A percentile compares a stretch with the other conserved stretches of the same genome.
These are phyloP conservation scores for Lachancea fermentati DNA, from an alignment of 805 yeast genomes.

Conservation along the genomic window DNA sequence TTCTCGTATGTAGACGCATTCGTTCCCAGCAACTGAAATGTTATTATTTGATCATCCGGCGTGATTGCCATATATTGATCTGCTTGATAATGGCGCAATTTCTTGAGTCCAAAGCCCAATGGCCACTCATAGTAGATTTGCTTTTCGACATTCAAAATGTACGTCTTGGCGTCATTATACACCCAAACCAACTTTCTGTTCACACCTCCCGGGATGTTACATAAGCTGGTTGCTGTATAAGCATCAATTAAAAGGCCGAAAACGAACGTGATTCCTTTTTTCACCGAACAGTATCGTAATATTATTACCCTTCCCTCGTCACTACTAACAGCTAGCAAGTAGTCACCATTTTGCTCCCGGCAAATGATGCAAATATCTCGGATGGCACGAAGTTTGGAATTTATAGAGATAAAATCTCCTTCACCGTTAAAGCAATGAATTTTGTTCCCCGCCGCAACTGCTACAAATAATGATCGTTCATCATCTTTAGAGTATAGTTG, in stretches of 20 bases:
- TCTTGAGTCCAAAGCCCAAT: background rate
- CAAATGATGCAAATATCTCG: too few species aligned
- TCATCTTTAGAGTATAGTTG: background rate
- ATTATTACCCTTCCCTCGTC: background rate
- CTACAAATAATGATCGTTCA: background rate
- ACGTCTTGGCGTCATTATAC: background rate
- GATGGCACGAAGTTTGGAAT: too few species aligned
- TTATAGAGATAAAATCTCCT: too few species aligned
- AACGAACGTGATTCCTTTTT: background rate
- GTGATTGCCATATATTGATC: conserved; percentile 1
- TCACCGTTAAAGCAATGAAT: too few species aligned
- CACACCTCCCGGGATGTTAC: background rate
- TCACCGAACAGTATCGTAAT: background rate
- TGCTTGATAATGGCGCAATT: background rate
- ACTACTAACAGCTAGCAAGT: background rate
- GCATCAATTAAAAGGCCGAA: background rate
- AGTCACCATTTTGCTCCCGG: background rate
- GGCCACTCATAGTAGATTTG: background rate
- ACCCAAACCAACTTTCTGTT: background rate
- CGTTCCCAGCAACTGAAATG: background rate
- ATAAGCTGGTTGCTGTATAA: background rate
- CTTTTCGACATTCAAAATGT: background rate
- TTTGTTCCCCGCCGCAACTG: too few species aligned
- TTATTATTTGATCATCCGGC: background rate
- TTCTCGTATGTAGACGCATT: background rate